Evolutionary conservation across 2,329 filamentous ascomycete species (phyloP).

Genomic region (Fusarium sp.): DNA sequence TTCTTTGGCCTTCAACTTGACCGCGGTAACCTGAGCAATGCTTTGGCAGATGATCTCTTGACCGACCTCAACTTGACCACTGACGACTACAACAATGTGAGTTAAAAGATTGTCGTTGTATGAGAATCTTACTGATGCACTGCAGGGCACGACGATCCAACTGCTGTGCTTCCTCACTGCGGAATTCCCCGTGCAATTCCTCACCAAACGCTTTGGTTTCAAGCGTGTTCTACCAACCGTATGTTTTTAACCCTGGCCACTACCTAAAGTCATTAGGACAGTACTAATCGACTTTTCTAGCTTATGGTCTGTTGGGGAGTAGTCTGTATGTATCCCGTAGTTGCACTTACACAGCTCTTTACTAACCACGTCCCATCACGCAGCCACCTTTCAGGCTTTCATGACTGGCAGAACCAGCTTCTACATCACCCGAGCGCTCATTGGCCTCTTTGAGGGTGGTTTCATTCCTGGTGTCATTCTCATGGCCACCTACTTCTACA

Average conservation of each 20-base stretch:
- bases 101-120: conserved; percentile 4
- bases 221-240: conserved; percentile 67
- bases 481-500: conserved; percentile 83
- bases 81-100: conserved; percentile 70
- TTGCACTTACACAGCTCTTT: conserved; percentile 17
- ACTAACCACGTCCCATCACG: conserved; percentile 53
- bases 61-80: conserved; percentile 64
- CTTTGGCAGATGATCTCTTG: conserved; percentile 74
- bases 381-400: conserved; percentile 65
- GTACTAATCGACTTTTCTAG: conserved; percentile 6
- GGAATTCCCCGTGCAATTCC: conserved; percentile 72
- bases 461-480: conserved; percentile 74
- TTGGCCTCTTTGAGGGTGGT: conserved; percentile 69
- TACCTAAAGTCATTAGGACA: not conserved
- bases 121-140: conserved; percentile 1
- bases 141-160: conserved; percentile 68
- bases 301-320: conserved; percentile 67
- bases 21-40: conserved; percentile 75
- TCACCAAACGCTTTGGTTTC: conserved; percentile 72
- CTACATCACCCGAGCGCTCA: conserved; percentile 66
- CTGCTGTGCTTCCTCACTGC: conserved; percentile 68
- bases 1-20: conserved; percentile 77
- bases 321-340: conserved; percentile 52
- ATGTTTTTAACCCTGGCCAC: not conserved
- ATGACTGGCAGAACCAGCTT: conserved; percentile 64